phyloP scores from a whole-genome alignment of 768 basidiomycete species.

The Infundibulicybe gibba region DNA sequence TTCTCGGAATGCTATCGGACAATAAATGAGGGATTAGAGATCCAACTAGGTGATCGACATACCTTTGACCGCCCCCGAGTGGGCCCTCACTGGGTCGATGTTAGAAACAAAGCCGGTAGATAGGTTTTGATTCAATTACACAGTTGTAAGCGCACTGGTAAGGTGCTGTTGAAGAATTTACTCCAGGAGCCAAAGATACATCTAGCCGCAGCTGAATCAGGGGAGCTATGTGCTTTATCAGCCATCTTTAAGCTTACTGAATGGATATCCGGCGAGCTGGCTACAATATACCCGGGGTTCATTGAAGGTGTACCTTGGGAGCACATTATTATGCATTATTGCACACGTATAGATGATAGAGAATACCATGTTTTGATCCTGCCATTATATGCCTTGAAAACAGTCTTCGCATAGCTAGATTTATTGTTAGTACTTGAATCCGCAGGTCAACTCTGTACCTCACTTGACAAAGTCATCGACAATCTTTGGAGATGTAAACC shows the following conservation, averaged over 20 bases:
- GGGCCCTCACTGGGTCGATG: constrained; percentile 32
- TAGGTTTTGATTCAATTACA: constrained; percentile 19
- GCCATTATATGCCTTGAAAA: constrained; percentile 46
- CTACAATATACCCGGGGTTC: constrained; percentile 43
- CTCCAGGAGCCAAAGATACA: constrained; percentile 32
- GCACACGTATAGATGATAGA: not conserved
- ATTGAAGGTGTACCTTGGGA: constrained; percentile 49
- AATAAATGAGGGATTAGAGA: not conserved
- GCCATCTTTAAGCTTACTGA: constrained; percentile 24
- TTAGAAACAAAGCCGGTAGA: not conserved
- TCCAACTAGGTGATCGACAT: not conserved
- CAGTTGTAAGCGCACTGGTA: constrained; percentile 43
- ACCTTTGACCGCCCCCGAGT: constrained; percentile 49
- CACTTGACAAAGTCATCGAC: constrained; percentile 48
- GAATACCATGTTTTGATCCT: constrained; percentile 42
- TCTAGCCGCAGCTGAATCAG: constrained; percentile 18
- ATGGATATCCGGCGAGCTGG: constrained; percentile 33
- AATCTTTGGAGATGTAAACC: constrained; percentile 40
- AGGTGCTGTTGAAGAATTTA: constrained; percentile 39
- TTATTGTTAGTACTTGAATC: too few relatives aligned
- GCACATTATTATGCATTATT: not conserved
- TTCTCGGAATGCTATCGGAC: constrained; percentile 33
- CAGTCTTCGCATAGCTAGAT: constrained; percentile 42
- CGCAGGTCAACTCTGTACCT: not conserved
- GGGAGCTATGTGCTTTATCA: not conserved